These are phyloP conservation scores for Orbilia ellipsospora DNA, from an alignment of 2,329 filamentous ascomycete species.

Conservation along the genomic window DNA sequence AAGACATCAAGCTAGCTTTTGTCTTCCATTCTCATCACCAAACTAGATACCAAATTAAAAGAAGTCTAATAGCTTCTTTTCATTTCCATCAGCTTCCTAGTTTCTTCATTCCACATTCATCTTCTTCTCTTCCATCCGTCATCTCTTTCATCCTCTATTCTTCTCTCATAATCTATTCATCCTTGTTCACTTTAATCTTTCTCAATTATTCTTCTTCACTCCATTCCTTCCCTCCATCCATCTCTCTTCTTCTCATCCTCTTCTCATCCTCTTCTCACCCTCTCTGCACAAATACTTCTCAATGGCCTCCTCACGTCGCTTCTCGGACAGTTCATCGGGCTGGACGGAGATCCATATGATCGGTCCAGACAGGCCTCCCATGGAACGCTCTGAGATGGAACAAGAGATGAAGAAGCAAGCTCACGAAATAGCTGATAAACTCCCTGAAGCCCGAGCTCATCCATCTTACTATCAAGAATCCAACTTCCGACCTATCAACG, in stretches of 20 bases:
- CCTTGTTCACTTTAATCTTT: not conserved
- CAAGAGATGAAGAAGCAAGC: conserved; percentile 13
- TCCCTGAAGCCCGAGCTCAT: not conserved
- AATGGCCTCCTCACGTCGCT: conserved; percentile 9
- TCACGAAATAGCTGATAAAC: conserved; percentile 22
- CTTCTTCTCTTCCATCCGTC: too few species aligned
- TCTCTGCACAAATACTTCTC: conserved; percentile 5
- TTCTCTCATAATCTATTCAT: not conserved
- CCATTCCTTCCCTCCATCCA: not conserved
- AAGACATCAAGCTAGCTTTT: too few species aligned
- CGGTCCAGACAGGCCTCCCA: conserved; percentile 7
- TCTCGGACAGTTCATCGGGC: not conserved
- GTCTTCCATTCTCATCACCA: too few species aligned
- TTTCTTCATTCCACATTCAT: too few species aligned
- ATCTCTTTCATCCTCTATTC: too few species aligned
- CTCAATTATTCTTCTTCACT: not conserved
- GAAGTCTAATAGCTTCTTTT: too few species aligned
- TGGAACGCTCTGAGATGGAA: conserved; percentile 13
- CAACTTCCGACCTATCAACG: not conserved
- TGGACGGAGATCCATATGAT: conserved; percentile 23
- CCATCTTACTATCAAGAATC: not conserved
- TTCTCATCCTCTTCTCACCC: not conserved
- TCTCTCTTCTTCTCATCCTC: not conserved
- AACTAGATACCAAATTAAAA: too few species aligned
- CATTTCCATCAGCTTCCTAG: too few species aligned